A percentile compares a stretch with the other conserved stretches of the same genome.
phyloP scores from a whole-genome alignment of 371 early-diverging fungal genomes.

The Rhizopus delemar region DNA sequence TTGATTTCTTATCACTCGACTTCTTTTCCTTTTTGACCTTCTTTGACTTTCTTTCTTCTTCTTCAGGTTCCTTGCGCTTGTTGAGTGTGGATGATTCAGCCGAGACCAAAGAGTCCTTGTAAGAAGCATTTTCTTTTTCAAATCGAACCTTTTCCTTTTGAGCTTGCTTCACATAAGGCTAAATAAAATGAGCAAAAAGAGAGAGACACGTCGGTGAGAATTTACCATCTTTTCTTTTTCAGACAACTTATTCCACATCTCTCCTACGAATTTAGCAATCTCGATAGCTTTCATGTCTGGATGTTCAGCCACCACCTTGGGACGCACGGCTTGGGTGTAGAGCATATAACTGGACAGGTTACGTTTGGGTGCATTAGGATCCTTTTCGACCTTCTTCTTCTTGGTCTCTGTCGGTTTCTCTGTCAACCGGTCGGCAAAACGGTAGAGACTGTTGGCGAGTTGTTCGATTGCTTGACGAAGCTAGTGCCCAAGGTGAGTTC shows the following conservation, averaged over 20 bases:
- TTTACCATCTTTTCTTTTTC: conserved; percentile 63
- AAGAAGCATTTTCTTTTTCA: conserved; percentile 14
- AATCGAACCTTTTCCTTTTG: conserved; percentile 23
- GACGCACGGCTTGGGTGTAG: conserved; percentile 73
- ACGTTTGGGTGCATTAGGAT: conserved; percentile 80
- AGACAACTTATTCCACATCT: conserved; percentile 68
- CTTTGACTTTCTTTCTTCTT: conserved; percentile 5
- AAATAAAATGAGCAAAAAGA: conserved; percentile 4
- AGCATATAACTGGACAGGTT: conserved; percentile 77
- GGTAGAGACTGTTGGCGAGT: no score
- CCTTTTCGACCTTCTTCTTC: conserved; percentile 49
- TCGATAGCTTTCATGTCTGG: conserved; percentile 51
- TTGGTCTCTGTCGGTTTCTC: no score
- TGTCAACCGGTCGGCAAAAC: no score
- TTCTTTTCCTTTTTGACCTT: conserved; percentile 15
- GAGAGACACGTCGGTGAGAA: neutral
- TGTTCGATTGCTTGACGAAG: no score
- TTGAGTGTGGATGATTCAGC: neutral
- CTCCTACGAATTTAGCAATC: conserved; percentile 76
- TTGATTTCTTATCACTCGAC: conserved; percentile 8
- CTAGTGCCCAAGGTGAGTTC: no score
- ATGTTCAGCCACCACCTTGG: conserved; percentile 65
- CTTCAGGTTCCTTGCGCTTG: no score
- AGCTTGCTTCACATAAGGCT: conserved; percentile 26
- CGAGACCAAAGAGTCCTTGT: conserved; percentile 11